Evolutionary conservation across 106 monocot genomes (phyloP).

Genomic region (Platanthera zijinensis): DNA sequence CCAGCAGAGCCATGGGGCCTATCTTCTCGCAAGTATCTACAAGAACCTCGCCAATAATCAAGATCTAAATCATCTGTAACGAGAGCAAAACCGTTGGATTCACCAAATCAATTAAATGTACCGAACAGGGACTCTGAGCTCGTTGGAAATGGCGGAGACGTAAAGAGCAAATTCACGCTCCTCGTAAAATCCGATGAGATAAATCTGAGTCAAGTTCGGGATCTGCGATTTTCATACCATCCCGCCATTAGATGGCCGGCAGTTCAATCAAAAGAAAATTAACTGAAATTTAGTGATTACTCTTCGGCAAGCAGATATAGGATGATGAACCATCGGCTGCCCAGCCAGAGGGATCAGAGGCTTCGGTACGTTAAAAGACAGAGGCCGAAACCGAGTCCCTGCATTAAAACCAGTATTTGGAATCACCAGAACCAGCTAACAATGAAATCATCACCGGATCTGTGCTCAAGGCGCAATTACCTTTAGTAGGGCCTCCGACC

Average conservation of each 20-base stretch:
- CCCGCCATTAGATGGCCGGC: background rate
- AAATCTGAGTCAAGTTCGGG: slow-evolving; percentile 79
- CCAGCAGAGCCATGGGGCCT: slow-evolving; percentile 95
- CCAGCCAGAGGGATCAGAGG: slow-evolving; percentile 82
- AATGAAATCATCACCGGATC: background rate
- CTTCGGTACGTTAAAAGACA: slow-evolving; percentile 83
- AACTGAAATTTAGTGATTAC: slow-evolving; percentile 14
- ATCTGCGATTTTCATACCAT: slow-evolving; percentile 43
- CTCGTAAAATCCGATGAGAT: slow-evolving; percentile 93
- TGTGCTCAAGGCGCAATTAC: slow-evolving; percentile 1
- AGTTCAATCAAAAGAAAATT: slow-evolving; percentile 2
- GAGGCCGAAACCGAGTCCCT: slow-evolving; percentile 80
- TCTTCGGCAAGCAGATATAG: slow-evolving; percentile 70
- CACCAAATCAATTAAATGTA: slow-evolving; percentile 8
- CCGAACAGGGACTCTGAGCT: slow-evolving; percentile 91
- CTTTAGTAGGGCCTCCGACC: slow-evolving; percentile 96
- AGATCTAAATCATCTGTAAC: background rate
- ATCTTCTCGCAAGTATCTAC: slow-evolving; percentile 88
- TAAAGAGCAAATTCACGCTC: slow-evolving; percentile 85
- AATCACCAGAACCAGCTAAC: background rate
- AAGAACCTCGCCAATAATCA: background rate
- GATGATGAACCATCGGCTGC: slow-evolving; percentile 89
- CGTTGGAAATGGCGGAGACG: slow-evolving; percentile 85
- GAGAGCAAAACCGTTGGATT: background rate
- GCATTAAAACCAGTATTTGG: background rate